phyloP scores from a whole-genome alignment of 371 early-diverging fungal genomes.

The Haplosporangium sp. region DNA sequence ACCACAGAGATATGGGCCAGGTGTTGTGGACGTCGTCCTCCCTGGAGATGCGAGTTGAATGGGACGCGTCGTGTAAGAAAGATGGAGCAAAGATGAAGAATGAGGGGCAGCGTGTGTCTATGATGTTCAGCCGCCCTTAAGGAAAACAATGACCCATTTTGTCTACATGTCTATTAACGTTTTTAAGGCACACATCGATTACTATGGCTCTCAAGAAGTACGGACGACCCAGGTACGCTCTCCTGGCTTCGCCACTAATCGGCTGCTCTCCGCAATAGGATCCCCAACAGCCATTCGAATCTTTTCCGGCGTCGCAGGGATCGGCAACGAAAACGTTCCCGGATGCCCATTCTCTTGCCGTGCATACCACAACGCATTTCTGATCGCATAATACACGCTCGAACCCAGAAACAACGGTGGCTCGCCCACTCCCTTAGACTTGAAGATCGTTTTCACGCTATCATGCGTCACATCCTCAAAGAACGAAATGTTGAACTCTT shows the following conservation, averaged over 20 bases:
- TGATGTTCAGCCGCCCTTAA: too few relatives aligned
- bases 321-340: background rate
- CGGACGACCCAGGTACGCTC: background rate
- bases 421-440: conserved; percentile 1
- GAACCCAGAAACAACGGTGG: background rate
- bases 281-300: background rate
- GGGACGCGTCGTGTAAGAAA: too few relatives aligned
- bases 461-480: conserved; percentile 5
- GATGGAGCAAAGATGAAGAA: too few relatives aligned
- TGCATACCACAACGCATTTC: conserved; percentile 4
- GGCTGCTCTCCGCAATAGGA: background rate
- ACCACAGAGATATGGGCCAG: too few relatives aligned
- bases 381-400: background rate
- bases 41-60: too few relatives aligned
- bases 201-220: background rate
- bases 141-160: too few relatives aligned
- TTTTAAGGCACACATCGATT: too few relatives aligned
- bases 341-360: background rate
- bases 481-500: conserved; percentile 2
- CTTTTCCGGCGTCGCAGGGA: background rate
- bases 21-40: too few relatives aligned
- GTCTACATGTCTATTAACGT: too few relatives aligned
- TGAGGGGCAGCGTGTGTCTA: too few relatives aligned
- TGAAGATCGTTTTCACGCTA: conserved; percentile 1
- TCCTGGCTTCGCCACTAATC: background rate